Evolutionary conservation across 2,329 filamentous ascomycete genomes (phyloP), one percentile per base, ranked within the genome.

Genomic region (Diaporthe citriasiana): DNA sequence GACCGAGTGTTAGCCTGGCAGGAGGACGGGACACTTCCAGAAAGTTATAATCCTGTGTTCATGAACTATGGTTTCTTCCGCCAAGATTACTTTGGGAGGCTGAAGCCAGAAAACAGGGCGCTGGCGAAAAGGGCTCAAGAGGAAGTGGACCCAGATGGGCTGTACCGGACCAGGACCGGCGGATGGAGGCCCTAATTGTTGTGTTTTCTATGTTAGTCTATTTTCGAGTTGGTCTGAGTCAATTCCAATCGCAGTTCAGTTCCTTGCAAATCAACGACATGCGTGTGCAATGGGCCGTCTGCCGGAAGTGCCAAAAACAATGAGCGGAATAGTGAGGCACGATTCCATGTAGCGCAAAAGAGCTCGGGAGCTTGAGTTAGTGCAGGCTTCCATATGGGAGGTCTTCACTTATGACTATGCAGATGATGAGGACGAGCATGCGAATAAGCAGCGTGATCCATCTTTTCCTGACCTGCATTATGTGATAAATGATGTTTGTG

Each of bases 11-110:
- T 50, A 6, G 42, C 30, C 25, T 65, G 42, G 42, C 45, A 65
- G 42, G 42, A 25, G 30, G 19, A 65, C 13, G 6, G 60, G 42
- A 65, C 60, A 25, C 60, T 65, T n/a, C 2, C 45, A 7, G 27
- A 50, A n/a, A 50, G 60, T 27, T 65, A 65, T n/a, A 35, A 65
- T 65, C 60, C 42, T 10, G 60, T 65, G 30, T 65, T 65, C 22
- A 65, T 65, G 60, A 65, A 65, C 30, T 65, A 65, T 30, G 60
- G 60, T 19, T 65, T 65, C 30, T 65, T 65, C 42, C 60, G 60
- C 42, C 60, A 65, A n/a, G 60, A 65, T 19, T 65, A 65, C 30
- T 65, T 65, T 50, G 60, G 60, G 60, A 65, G 60, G 45, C 60
- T 65, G 60, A 65, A 50, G 42, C 60, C 60, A 33, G 60, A 50